These are phyloP conservation scores for Colletotrichum sp. DNA, from an alignment of 2,329 filamentous ascomycete species.

Conservation along the genomic window DNA sequence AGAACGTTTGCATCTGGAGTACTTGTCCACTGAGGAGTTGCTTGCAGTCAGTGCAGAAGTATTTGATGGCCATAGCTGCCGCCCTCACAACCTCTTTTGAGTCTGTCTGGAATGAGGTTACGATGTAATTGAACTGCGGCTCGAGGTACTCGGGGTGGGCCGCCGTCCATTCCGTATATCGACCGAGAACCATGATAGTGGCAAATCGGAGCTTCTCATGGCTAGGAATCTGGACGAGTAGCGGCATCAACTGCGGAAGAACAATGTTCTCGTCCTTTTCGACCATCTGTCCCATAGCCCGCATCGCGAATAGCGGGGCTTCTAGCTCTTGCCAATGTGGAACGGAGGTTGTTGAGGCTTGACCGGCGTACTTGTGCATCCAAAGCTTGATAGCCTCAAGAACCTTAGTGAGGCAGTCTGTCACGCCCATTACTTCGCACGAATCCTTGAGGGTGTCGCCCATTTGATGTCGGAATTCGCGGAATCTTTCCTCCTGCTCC, in stretches of 20 bases:
- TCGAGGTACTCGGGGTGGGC: conserved; percentile 92
- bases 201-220: conserved; percentile 99
- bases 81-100: conserved; percentile 92
- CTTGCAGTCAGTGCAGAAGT: conserved; percentile 95
- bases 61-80: conserved; percentile 92
- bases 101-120: conserved; percentile 85
- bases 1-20: conserved; percentile 87
- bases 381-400: conserved; percentile 85
- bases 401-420: conserved; percentile 88
- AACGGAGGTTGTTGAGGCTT: conserved; percentile 75
- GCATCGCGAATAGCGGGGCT: conserved; percentile 91
- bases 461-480: conserved; percentile 96
- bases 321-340: conserved; percentile 97
- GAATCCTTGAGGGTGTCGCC: conserved; percentile 97
- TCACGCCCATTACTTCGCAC: conserved; percentile 93
- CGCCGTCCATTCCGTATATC: conserved; percentile 98
- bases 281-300: conserved; percentile 96
- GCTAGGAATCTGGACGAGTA: conserved; percentile 91
- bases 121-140: conserved; percentile 93
- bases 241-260: conserved; percentile 87
- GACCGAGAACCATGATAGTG: conserved; percentile 94
- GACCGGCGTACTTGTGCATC: conserved; percentile 81
- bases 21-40: conserved; percentile 84
- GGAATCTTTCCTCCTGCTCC: conserved; percentile 95
- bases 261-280: conserved; percentile 86